Conservation (phyloP, 805 yeast genomes). For the Clavispora vitiphila region DNA sequence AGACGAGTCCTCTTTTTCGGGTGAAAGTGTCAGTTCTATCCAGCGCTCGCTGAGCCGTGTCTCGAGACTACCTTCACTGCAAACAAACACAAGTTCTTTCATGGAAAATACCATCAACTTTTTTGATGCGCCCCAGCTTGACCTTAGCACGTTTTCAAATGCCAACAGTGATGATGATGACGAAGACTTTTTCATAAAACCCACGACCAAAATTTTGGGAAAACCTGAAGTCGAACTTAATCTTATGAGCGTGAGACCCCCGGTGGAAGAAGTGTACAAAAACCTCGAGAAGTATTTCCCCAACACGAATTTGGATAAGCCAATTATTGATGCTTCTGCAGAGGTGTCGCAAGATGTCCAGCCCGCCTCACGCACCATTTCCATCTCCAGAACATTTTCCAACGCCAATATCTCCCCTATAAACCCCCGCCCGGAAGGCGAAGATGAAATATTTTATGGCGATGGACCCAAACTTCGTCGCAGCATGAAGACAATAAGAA, state of each 20-base stretch:
- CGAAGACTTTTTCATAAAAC: constrained; percentile 18
- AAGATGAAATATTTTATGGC: constrained; percentile 33
- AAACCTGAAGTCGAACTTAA: constrained; percentile 2
- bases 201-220: constrained; percentile 2
- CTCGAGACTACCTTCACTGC: not conserved
- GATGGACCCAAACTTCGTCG: constrained; percentile 42
- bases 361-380: constrained; percentile 4
- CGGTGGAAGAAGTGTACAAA: constrained; percentile 88
- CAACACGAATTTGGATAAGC: constrained; percentile 83
- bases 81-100: constrained; percentile 42
- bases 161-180: constrained; percentile 5
- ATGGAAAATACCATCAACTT: constrained; percentile 70
- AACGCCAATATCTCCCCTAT: constrained; percentile 38
- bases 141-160: constrained; percentile 4
- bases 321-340: constrained; percentile 71
- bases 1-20: constrained; percentile 5
- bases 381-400: constrained; percentile 41
- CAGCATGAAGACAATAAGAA: constrained; percentile 86
- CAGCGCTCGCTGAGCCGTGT: constrained; percentile 7
- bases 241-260: constrained; percentile 76
- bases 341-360: constrained; percentile 30
- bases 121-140: constrained; percentile 8
- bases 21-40: constrained; percentile 10
- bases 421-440: constrained; percentile 19
- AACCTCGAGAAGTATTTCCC: constrained; percentile 92